Base-by-base conservation (phyloP, 345 rosid genomes). In the Citrus australasica region DNA sequence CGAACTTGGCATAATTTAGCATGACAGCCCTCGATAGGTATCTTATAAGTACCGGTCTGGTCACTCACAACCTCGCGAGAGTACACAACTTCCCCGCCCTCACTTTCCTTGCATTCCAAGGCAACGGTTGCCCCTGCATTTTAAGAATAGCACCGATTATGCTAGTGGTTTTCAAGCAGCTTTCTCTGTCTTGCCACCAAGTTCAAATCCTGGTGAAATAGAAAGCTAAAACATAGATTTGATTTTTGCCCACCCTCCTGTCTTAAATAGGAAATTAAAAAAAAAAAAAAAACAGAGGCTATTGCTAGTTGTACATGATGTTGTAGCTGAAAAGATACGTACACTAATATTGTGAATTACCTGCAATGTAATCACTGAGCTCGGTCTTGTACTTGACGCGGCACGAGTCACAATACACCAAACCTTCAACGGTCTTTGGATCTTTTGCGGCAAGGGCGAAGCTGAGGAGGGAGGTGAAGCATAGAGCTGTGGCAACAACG, bases 1-100 rank as follows among this genome's bases (percentile, higher is more conserved):
- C 40, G 37, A 4, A 88, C 67, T 67, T 83, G 80, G 68, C 89
- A 86, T 5, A 84, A 85, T 0, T 82, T 84, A 33, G 78, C 84
- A 10, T 84, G 90, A 9, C 86, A 86, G 7, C 83, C 86, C 2
- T 65, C 67, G 62, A 78, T 84, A 10, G 21, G 13, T 10, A 87
- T 60, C 2, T 4, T 58, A 60, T 87, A 85, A 0, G 14, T n/a
- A 8, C 90, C 88, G 0, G 9, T 0, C 8, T 21, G 21, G 48
- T 80, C 84, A 2, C 87, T 87, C 5, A 14, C 59, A 0, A 46
- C 83, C 42, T 83, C 82, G 14, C n/a, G 46, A 24, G 69, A 19
- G 22, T 66, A 66, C 21, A 35, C 74, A 71, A 59, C 2, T 7
- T 9, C 7, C 0, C 59, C 81, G 2, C 21, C 64, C 9, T 75